phyloP scores from a whole-genome alignment of 2,329 filamentous ascomycete species.

The Hypoxylon rubiginosum region DNA sequence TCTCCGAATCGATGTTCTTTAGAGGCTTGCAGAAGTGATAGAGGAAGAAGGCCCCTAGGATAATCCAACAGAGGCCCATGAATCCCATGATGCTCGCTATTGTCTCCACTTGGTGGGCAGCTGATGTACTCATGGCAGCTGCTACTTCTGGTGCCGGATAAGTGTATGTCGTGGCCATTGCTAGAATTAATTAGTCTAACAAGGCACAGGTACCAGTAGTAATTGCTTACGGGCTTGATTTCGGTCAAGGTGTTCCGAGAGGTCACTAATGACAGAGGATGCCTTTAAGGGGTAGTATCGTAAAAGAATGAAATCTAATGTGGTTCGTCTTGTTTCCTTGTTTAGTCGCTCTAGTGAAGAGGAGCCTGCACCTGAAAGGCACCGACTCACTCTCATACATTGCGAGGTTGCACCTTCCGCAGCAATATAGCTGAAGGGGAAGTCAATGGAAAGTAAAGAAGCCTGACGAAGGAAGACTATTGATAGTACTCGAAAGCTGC shows the following conservation, averaged over 20 bases:
- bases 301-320: constrained; percentile 12
- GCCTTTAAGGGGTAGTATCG: constrained; percentile 20
- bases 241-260: background rate
- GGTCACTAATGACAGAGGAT: constrained; percentile 24
- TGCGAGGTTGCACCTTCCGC: constrained; percentile 8
- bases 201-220: background rate
- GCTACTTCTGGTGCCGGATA: constrained; percentile 10
- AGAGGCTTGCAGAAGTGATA: constrained; percentile 28
- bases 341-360: constrained; percentile 14
- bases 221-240: background rate
- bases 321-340: constrained; percentile 15
- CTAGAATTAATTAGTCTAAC: constrained; percentile 1
- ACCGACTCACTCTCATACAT: constrained; percentile 29
- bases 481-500: background rate
- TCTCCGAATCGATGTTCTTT: constrained; percentile 14
- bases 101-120: constrained; percentile 21
- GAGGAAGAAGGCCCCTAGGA: constrained; percentile 31
- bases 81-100: constrained; percentile 20
- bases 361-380: constrained; percentile 12
- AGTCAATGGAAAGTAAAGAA: background rate
- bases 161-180: constrained; percentile 18
- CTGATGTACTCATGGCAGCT: constrained; percentile 18
- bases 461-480: background rate
- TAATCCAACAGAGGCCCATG: constrained; percentile 25
- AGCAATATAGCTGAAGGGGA: background rate